A percentile compares a stretch with the other conserved stretches of the same genome.
phyloP scores from a whole-genome alignment of 371 early-diverging fungal genomes.

The Apophysomyces trapeziformis region DNA sequence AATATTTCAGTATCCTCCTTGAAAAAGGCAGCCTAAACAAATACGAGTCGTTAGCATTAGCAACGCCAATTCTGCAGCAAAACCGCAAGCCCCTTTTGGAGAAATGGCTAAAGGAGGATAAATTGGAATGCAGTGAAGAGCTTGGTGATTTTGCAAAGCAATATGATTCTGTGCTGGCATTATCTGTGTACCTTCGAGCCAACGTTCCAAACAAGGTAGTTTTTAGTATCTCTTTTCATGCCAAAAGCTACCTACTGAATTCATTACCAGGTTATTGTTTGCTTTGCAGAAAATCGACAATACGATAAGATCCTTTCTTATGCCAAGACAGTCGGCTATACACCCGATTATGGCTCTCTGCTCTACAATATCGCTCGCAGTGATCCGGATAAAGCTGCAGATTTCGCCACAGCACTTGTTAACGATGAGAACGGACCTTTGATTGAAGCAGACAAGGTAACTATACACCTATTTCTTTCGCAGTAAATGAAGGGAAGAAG shows the following conservation, averaged over 20 bases:
- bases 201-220: slow-evolving; percentile 88
- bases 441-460: slow-evolving; percentile 78
- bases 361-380: slow-evolving; percentile 89
- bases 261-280: slow-evolving; percentile 68
- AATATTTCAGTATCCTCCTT: slow-evolving; percentile 96
- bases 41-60: slow-evolving; percentile 93
- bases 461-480: not conserved
- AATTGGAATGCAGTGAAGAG: slow-evolving; percentile 96
- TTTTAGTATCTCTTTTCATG: not conserved
- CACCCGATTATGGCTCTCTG: slow-evolving; percentile 90
- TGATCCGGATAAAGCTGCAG: slow-evolving; percentile 92
- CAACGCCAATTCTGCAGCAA: slow-evolving; percentile 90
- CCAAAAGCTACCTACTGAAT: not conserved
- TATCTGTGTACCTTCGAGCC: slow-evolving; percentile 94
- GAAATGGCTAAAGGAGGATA: slow-evolving; percentile 98
- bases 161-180: slow-evolving; percentile 87
- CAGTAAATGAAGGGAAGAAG: not conserved
- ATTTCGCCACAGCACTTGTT: slow-evolving; percentile 88
- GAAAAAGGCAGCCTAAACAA: slow-evolving; percentile 95
- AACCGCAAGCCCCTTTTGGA: slow-evolving; percentile 93
- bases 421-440: slow-evolving; percentile 87
- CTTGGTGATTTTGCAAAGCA: slow-evolving; percentile 96
- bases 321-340: slow-evolving; percentile 91
- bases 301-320: slow-evolving; percentile 95
- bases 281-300: slow-evolving; percentile 97